Conservation (phyloP, 805 yeast species). For the Saccharomycopsis capsularis region DNA sequence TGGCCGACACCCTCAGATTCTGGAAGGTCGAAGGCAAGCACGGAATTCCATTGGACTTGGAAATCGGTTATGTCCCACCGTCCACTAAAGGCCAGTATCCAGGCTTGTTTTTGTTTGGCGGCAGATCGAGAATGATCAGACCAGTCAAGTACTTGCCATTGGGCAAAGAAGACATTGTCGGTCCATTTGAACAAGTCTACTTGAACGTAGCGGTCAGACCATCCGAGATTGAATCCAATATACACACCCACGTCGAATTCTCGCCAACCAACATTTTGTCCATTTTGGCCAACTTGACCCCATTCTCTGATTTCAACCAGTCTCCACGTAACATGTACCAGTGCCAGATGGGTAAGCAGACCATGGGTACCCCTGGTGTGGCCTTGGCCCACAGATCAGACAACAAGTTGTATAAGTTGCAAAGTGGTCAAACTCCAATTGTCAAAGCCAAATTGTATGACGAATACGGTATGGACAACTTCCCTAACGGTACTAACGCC, state of each 20-base stretch:
- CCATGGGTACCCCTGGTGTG: constrained; percentile 99
- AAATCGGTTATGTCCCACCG: constrained; percentile 96
- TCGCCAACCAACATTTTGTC: constrained; percentile 93
- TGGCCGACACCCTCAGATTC: constrained; percentile 83
- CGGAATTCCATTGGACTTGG: constrained; percentile 79
- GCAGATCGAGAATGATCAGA: constrained; percentile 91
- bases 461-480: constrained; percentile 95
- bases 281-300: constrained; percentile 93
- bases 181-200: constrained; percentile 97
- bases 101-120: constrained; percentile 86
- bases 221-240: constrained; percentile 71
- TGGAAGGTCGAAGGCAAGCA: constrained; percentile 84
- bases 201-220: constrained; percentile 95
- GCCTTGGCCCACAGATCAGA: constrained; percentile 89
- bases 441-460: constrained; percentile 91
- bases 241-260: constrained; percentile 90
- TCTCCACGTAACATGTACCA: constrained; percentile 99
- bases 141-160: constrained; percentile 89
- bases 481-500: constrained; percentile 97
- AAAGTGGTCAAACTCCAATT: constrained; percentile 94
- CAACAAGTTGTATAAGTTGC: constrained; percentile 87
- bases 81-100: constrained; percentile 95
- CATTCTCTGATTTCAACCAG: constrained; percentile 97
- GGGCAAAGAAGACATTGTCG: constrained; percentile 77
- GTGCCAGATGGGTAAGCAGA: constrained; percentile 99